Evolutionary conservation across 805 yeast species (phyloP), one percentile per base, ranked within the genome.

Genomic region (Saturnispora halmiae): DNA sequence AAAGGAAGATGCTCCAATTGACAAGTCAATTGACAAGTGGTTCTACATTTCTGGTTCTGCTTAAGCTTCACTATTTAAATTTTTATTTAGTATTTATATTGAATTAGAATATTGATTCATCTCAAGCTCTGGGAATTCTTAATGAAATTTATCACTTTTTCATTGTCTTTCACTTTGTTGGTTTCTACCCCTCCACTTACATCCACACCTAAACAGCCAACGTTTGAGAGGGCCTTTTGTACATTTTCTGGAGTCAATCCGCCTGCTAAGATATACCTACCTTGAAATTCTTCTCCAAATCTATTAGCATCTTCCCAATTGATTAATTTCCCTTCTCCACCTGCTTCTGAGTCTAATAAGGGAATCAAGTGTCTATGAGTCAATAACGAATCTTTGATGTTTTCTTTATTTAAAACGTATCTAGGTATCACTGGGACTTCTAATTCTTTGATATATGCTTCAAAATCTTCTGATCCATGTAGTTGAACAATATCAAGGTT

Each of bases 1-100:
- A 51, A 64, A 69, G 51, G 74, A 88, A 49, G 87, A 88, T 61
- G 96, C 94, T 49, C 94, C 96, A 66, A 85, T 92, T 64, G 98
- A 90, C 73, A 77, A 83, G 68, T 85, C 96, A 42, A 70, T 90
- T 62, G 97, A 90, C 76, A 90, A 90, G 72, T 90, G 98, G 98
- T 90, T 92, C 77, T 90, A 78, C 79, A 90, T 90, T 61, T 85
- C 90, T 46, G 92, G 90, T 68, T 69, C 76, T 50, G 69, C 70
- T 55, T 68, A 50, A 53, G 21, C 25, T 19, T 14, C 21, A 11
- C 20, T 38, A 14, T 30, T 6, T 38, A 22, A 24, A 11, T 24
- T 30, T 30, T 25, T 34, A n/a, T 40, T 25, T 33, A 38, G n/a
- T 19, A 22, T 27, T 31, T 28, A 14, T 13, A 2, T n/a, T 6